These are phyloP conservation scores for Pseudogymnoascus sp. DNA, from an alignment of 2,329 filamentous ascomycete genomes.

Conservation along the genomic window DNA sequence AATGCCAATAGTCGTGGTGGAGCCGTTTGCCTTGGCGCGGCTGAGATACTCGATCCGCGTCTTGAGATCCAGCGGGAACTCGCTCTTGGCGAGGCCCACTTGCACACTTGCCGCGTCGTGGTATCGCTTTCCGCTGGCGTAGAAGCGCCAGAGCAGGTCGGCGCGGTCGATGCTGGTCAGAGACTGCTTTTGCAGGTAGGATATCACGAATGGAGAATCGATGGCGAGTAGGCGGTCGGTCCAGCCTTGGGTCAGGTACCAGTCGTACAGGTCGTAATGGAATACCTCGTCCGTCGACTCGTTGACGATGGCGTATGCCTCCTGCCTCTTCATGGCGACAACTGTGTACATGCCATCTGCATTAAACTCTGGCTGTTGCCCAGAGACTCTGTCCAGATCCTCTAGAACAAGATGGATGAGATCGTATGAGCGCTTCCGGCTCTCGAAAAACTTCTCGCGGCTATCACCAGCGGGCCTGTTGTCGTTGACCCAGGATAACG, in stretches of 20 bases:
- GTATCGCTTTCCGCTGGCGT: constrained; percentile 75
- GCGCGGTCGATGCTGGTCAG: constrained; percentile 67
- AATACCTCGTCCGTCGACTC: constrained; percentile 87
- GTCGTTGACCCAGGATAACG: constrained; percentile 81
- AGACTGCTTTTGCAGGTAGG: constrained; percentile 75
- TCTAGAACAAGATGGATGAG: constrained; percentile 78
- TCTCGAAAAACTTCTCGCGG: constrained; percentile 59
- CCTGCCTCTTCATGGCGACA: constrained; percentile 69
- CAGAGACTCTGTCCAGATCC: constrained; percentile 66
- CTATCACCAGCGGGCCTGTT: constrained; percentile 65
- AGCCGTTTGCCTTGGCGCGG: constrained; percentile 85
- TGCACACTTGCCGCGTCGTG: constrained; percentile 86
- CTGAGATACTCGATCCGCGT: constrained; percentile 85
- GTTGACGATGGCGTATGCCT: constrained; percentile 88
- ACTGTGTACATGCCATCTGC: constrained; percentile 73
- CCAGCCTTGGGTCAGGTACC: constrained; percentile 84
- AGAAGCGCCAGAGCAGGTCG: constrained; percentile 88
- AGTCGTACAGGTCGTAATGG: constrained; percentile 93
- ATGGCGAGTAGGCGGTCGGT: constrained; percentile 79
- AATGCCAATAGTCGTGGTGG: constrained; percentile 69
- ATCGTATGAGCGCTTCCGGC: constrained; percentile 73
- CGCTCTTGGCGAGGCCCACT: constrained; percentile 72
- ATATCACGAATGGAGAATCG: constrained; percentile 76
- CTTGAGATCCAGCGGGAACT: constrained; percentile 71
- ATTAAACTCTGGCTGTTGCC: constrained; percentile 56